These are phyloP conservation scores for Fraxinus xanthoxyloides DNA, from an alignment of 305 asterid species.

Conservation along the genomic window DNA sequence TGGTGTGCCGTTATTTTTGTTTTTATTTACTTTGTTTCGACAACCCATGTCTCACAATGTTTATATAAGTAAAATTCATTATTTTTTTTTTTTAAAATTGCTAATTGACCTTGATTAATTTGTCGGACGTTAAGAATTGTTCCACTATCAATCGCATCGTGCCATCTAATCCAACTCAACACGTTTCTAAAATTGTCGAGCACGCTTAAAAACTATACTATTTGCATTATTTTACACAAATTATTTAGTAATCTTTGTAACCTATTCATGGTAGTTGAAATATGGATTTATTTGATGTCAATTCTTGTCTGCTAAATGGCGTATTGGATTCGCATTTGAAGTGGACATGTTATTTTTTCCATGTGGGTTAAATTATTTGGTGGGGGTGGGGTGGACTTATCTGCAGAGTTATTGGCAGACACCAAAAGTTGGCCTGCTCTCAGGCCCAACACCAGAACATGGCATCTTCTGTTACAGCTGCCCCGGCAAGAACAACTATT, in stretches of 20 bases:
- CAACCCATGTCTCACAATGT: conserved; percentile 22
- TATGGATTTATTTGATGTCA: conserved; percentile 49
- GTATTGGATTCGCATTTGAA: conserved; percentile 60
- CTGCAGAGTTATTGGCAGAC: neutral
- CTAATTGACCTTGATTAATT: conserved; percentile 14
- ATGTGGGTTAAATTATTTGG: conserved; percentile 4
- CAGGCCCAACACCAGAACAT: conserved; percentile 6
- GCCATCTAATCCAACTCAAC: neutral
- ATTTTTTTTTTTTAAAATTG: neutral
- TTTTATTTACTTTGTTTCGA: conserved; percentile 6
- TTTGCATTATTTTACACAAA: neutral
- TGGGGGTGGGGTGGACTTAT: neutral
- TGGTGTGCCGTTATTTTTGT: conserved; percentile 34
- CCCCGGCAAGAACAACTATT: conserved; percentile 19
- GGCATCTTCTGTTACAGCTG: conserved; percentile 33
- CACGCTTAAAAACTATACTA: too few relatives aligned
- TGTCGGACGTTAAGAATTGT: neutral
- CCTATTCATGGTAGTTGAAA: conserved; percentile 35
- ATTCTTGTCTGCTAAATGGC: conserved; percentile 65
- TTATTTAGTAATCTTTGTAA: neutral
- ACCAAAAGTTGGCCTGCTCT: conserved; percentile 18
- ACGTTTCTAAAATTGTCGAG: neutral
- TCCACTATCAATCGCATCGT: neutral
- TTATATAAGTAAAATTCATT: conserved; percentile 15
- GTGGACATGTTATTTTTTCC: conserved; percentile 36